Base-by-base conservation (phyloP, 257 asterid genomes). In the Solanum chiquidenum region DNA sequence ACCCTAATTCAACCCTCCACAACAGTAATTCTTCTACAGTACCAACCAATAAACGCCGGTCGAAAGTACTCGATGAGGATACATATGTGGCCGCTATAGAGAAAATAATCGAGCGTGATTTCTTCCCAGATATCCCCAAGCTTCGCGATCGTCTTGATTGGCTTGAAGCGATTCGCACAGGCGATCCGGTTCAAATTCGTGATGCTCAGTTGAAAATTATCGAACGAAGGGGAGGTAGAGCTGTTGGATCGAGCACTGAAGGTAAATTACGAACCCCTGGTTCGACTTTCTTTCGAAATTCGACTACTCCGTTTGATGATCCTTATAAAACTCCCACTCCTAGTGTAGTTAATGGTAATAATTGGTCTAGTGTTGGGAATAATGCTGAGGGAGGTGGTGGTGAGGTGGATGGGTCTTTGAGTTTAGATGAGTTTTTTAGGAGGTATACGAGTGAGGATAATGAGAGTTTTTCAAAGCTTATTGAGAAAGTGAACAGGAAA, bases 391-490 rank as follows among this genome's bases (percentile, higher is more conserved):
- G 89, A 20, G 71, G 34, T 6, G 35, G 16, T 25, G 87, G 27
- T 55, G 91, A 87, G 74, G 93, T 86, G 4, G 88, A 86, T 25
- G 92, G 31, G 86, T 89, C 95, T 0, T 42, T 95, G 93, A 72
- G 96, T 7, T 93, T 95, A 62, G 99, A 95, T 87, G 93, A 92
- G 64, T 97, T 97, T 55, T 94, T 92, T 84, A 92, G 95, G 85
- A 94, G 93, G 95, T 95, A 94, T 90, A 97, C 98, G 55, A 97
- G 99, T 80, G 99, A 97, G 94, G 99, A 97, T 84, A 97, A 95
- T 12, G 99, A 95, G 91, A 97, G 98, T 84, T 97, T 97, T 80
- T 87, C 92, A 5, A 93, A 90, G 83, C 89, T 95, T 58, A 73
- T 97, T 55, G 99, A 95, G 87, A 97, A 91, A 86, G 98, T 89